A percentile compares a stretch with the other conserved stretches of the same genome.
Conservation (phyloP, 2,329 filamentous ascomycete genomes). For the Colletotrichum sp. region DNA sequence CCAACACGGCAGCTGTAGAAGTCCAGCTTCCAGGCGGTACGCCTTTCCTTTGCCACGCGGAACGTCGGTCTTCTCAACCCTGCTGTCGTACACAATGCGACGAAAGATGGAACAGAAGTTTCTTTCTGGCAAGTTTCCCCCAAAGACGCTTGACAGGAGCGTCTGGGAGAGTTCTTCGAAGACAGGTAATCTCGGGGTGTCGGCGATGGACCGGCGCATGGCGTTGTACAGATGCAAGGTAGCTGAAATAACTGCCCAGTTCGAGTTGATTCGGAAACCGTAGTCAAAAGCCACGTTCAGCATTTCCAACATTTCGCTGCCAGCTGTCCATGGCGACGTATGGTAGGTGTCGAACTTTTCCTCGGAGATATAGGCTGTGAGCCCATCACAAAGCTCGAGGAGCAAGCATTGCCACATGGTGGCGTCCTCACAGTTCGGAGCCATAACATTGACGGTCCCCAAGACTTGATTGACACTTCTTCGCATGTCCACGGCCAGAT, state of each 20-base stretch:
- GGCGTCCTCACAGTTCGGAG: too few species aligned
- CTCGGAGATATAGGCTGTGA: background rate
- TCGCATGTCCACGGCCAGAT: background rate
- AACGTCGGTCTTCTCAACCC: background rate
- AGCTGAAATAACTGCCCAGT: background rate
- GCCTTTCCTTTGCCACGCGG: background rate
- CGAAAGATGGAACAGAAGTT: background rate
- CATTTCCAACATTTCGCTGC: background rate
- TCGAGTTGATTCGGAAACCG: background rate
- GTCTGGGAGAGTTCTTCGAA: background rate
- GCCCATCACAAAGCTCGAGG: rapidly evolving
- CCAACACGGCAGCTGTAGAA: background rate
- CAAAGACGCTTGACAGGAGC: background rate
- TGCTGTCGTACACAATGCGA: background rate
- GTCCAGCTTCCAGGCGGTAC: background rate
- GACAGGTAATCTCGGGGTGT: background rate
- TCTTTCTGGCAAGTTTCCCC: background rate
- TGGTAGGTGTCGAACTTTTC: background rate
- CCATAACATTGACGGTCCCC: background rate
- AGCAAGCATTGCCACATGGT: background rate
- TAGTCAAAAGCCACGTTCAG: background rate
- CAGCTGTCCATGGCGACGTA: background rate
- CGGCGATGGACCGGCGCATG: background rate
- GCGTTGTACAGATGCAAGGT: background rate
- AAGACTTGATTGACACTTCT: background rate